Conservation (phyloP, 305 asterid genomes). For the Vinca major region DNA sequence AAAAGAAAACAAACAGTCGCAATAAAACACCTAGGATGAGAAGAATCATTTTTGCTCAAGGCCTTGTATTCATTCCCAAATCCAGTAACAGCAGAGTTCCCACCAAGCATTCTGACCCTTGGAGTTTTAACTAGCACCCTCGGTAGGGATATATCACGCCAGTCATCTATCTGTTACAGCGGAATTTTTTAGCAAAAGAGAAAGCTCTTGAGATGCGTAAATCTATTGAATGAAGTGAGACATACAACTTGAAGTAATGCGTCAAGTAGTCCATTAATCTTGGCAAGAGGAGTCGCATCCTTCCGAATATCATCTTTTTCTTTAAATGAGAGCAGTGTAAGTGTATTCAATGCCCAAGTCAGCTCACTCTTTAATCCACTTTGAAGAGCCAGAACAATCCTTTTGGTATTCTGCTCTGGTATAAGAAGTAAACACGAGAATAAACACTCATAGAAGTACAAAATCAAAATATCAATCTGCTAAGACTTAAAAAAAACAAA, state of each 20-base stretch:
- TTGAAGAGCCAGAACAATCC: slow-evolving; percentile 93
- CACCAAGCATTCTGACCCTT: slow-evolving; percentile 60
- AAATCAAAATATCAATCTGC: background rate
- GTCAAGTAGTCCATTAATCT: slow-evolving; percentile 88
- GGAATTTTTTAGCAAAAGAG: slow-evolving; percentile 10
- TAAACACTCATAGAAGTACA: background rate
- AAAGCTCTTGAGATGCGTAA: background rate
- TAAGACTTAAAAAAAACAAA: background rate
- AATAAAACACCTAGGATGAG: slow-evolving; percentile 44
- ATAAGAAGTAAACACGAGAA: slow-evolving; percentile 10
- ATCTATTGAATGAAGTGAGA: slow-evolving; percentile 19
- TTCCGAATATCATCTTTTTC: slow-evolving; percentile 89
- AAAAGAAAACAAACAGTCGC: background rate
- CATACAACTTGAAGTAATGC: slow-evolving; percentile 91
- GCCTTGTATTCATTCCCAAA: slow-evolving; percentile 69
- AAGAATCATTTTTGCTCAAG: slow-evolving; percentile 47
- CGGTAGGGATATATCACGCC: slow-evolving; percentile 92
- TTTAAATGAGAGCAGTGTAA: slow-evolving; percentile 84
- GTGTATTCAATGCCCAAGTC: slow-evolving; percentile 89
- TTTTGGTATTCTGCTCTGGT: slow-evolving; percentile 86
- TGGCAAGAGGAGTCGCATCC: slow-evolving; percentile 91
- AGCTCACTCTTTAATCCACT: slow-evolving; percentile 94
- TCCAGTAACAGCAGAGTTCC: slow-evolving; percentile 75
- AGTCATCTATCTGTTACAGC: slow-evolving; percentile 73
- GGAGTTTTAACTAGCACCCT: slow-evolving; percentile 68